phyloP scores from a whole-genome alignment of 2,329 filamentous ascomycete genomes.

The Monosporascus sp. region DNA sequence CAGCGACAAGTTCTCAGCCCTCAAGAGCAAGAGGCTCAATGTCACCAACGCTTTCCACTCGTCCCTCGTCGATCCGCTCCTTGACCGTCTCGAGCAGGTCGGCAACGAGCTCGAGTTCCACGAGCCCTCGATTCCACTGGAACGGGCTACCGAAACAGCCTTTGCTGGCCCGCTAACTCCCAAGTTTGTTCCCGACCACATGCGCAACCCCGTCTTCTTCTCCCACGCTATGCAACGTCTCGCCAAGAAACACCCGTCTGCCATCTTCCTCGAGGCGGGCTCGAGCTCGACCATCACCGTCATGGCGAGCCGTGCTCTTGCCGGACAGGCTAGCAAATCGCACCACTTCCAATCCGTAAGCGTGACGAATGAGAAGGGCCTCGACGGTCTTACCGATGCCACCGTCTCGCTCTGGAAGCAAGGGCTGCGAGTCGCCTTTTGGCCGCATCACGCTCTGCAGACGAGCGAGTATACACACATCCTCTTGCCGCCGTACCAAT shows the following conservation, averaged over 20 bases:
- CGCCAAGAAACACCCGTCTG: conserved; percentile 16
- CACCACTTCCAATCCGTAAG: conserved; percentile 17
- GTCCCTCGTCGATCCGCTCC: conserved; percentile 30
- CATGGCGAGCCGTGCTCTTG: conserved; percentile 27
- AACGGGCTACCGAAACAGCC: conserved; percentile 21
- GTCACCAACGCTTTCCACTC: conserved; percentile 46
- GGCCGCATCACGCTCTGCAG: conserved; percentile 30
- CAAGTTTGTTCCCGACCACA: conserved; percentile 29
- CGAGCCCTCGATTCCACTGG: conserved; percentile 26
- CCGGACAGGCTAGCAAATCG: not conserved
- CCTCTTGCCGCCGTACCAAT: conserved; percentile 37
- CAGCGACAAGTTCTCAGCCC: not conserved
- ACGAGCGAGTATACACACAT: conserved; percentile 13
- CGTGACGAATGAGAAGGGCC: conserved; percentile 13
- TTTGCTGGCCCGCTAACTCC: not conserved
- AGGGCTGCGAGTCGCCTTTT: conserved; percentile 31
- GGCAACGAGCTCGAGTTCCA: conserved; percentile 26
- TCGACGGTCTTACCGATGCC: conserved; percentile 16
- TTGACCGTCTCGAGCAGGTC: conserved; percentile 18
- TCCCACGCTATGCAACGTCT: conserved; percentile 36
- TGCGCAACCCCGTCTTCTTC: conserved; percentile 40
- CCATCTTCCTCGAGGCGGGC: conserved; percentile 38
- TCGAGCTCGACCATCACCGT: conserved; percentile 29
- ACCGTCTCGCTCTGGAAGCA: conserved; percentile 33
- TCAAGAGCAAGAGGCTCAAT: conserved; percentile 33